These are phyloP conservation scores for Ustanciosporium gigantosporum DNA, from an alignment of 1,284 basidiomycete genomes.

Conservation along the genomic window DNA sequence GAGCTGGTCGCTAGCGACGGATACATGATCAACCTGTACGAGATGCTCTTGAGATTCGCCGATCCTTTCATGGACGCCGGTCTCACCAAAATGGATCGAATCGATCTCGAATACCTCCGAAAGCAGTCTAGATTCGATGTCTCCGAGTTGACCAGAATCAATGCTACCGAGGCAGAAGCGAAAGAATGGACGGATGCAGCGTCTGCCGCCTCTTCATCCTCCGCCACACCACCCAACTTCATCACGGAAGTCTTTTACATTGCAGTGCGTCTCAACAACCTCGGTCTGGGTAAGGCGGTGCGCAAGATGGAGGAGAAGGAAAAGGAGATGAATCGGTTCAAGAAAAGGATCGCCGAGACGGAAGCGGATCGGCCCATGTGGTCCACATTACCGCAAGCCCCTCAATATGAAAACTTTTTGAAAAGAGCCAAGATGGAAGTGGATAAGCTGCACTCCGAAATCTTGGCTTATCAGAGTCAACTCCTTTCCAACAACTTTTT, in stretches of 20 bases:
- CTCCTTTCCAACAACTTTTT: constrained; percentile 84
- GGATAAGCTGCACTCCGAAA: constrained; percentile 61
- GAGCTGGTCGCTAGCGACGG: constrained; percentile 85
- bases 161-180: constrained; percentile 56
- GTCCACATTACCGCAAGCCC: constrained; percentile 43
- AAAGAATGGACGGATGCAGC: constrained; percentile 44
- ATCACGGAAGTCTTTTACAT: constrained; percentile 95
- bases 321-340: constrained; percentile 65
- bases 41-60: constrained; percentile 81
- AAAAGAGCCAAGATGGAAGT: constrained; percentile 51
- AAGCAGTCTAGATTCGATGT: constrained; percentile 52
- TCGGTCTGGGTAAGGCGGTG: constrained; percentile 63
- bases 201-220: constrained; percentile 1
- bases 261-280: constrained; percentile 41
- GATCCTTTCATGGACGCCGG: constrained; percentile 94
- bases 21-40: constrained; percentile 89
- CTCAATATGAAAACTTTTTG: constrained; percentile 58
- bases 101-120: constrained; percentile 74
- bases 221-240: constrained; percentile 69
- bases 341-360: constrained; percentile 76
- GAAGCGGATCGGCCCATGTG: constrained; percentile 64
- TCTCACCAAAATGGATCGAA: constrained; percentile 82
- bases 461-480: constrained; percentile 81
- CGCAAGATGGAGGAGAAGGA: constrained; percentile 77
- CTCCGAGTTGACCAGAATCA: constrained; percentile 52